Evolutionary conservation across 1,284 basidiomycete species (phyloP), one percentile per base, ranked within the genome.

Genomic region (Cryptococcus floricola): DNA sequence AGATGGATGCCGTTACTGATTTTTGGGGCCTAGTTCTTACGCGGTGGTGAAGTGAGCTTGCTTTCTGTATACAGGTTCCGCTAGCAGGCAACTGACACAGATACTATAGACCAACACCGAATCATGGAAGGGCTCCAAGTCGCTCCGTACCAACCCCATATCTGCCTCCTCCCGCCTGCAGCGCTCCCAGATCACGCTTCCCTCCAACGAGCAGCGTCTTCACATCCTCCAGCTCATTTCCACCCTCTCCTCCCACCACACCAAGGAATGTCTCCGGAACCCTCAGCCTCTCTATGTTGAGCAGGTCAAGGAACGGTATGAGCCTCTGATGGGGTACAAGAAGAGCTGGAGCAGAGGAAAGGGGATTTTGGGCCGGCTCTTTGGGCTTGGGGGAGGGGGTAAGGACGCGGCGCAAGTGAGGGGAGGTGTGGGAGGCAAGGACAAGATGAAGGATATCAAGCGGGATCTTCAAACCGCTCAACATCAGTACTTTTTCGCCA

Each of bases 401-500:
- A 64, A 59, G 44, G 66, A 68, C 51, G 64, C 63, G 25, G 59
- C 63, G 53, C 71, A 66, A 59, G 58, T 67, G 38, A 56, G 80
- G 51, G 80, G 80, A 31, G 78, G 80, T 45, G 77, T 82, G 58
- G 81, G 82, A 53, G 74, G 38, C 74, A 73, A 58, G 67, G 78
- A 23, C 76, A 77, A 80, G 77, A 80, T 65, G 56, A 67, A 77
- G 56, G 66, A 59, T 53, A 70, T 77, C 74, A 82, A 55, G 65
- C 78, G 74, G 44, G 71, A 77, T 60, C 64, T 77, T 38, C 54
- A 58, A 49, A 77, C 81, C 18, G 81, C 82, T 65, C 82, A 86
- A 60, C 93, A 97, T 84, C 96, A 96, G 74, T 97, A 96, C 78
- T 97, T 91, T 78, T 95, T 97, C 77, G 93, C 91, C 53, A 96